Evolutionary conservation across 2,329 filamentous ascomycete species (phyloP), one percentile per base, ranked within the genome.

Genomic region (Neurospora sp.): DNA sequence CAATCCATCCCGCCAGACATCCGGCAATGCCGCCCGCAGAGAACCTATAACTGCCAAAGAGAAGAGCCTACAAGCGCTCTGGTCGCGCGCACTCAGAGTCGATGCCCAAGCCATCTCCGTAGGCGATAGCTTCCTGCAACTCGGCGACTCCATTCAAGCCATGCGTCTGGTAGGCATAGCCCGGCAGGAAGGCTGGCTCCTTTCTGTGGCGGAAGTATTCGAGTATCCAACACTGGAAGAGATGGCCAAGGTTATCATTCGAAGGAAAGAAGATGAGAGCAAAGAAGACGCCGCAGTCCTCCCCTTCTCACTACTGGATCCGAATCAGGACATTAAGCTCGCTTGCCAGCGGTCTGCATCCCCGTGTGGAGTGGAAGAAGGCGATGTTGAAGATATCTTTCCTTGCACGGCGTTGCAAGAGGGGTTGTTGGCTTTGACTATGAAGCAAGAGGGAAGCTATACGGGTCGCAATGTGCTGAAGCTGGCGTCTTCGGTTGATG

Each of bases 371-470:
- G n/a, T n/a, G n/a, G n/a, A n/a, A n/a, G n/a, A n/a, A n/a, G n/a
- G n/a, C n/a, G n/a, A n/a, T n/a, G n/a, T n/a, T 7, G 83, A 86
- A 67, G 85, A 88, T 69, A 76, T 85, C 0, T 87, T 85, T 69
- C 84, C 85, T 1, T 85, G 83, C 77, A 84, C 84, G 0, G 81
- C 84, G 0, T 77, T 86, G 1, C 85, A 87, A 70, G 84, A 86
- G 72, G 85, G 82, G 0, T 80, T 88, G 2, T 82, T 88, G 78
- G 84, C 85, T 0, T 76, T 87, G 6, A 84, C 85, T 2, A 80
- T 81, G 69, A 84, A 84, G n/a, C n/a, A n/a, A n/a, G n/a, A n/a
- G n/a, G n/a, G n/a, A n/a, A n/a, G n/a, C n/a, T n/a, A n/a, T n/a
- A n/a, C n/a, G n/a, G 84, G 83, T 1, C 83, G 83, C 71, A 79